Evolutionary conservation across 2,329 filamentous ascomycete genomes (phyloP).

Genomic region (Juglanconis sp.): DNA sequence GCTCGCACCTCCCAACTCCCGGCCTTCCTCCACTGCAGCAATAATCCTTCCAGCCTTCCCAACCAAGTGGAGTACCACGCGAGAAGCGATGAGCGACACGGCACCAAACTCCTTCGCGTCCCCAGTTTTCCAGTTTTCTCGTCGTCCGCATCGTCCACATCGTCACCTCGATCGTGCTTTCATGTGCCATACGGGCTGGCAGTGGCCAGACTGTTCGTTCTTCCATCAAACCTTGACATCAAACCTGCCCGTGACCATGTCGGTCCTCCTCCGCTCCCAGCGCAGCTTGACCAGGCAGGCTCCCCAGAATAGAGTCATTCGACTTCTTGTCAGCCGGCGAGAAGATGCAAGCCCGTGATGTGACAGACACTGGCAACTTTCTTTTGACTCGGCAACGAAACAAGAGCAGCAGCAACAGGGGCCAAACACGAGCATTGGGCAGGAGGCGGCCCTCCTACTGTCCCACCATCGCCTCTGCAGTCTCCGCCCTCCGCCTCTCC

Average conservation of each 20-base stretch:
- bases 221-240: too few relatives aligned
- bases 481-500: not conserved
- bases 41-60: not conserved
- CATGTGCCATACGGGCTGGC: too few relatives aligned
- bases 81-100: constrained; percentile 3
- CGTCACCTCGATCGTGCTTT: too few relatives aligned
- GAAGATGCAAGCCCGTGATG: not conserved
- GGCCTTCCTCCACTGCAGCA: too few relatives aligned
- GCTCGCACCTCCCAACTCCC: not conserved
- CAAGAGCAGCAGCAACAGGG: not conserved
- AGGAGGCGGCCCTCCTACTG: constrained; percentile 1
- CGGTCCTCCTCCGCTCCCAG: not conserved
- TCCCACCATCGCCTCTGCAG: not conserved
- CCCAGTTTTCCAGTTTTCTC: too few relatives aligned
- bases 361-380: not conserved
- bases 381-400: not conserved
- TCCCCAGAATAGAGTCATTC: not conserved
- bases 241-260: not conserved
- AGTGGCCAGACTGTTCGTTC: too few relatives aligned
- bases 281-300: not conserved
- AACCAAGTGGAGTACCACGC: constrained; percentile 16
- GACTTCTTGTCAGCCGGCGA: not conserved
- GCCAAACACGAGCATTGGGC: constrained; percentile 7
- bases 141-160: too few relatives aligned
- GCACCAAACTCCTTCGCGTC: not conserved